Base-by-base conservation (phyloP, 2,329 filamentous ascomycete genomes). In the Helminthosporium solani region DNA sequence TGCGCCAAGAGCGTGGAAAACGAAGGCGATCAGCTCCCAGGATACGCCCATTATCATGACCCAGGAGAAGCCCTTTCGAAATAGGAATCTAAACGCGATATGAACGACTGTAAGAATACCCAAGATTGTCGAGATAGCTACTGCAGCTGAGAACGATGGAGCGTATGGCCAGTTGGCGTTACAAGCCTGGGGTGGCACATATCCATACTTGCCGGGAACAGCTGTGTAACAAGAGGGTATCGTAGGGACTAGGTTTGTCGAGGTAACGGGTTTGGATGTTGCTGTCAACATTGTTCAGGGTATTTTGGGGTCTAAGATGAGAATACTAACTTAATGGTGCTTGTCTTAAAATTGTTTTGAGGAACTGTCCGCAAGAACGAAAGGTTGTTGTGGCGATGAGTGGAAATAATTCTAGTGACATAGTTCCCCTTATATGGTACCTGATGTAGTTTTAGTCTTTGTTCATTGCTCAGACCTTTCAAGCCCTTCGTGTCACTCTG, bases 11-110 rank as follows among this genome's bases (percentile, higher is more conserved):
- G 70, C 56, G 21, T 75, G 73, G 15, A 74, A 53, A 6, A 72
- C 49, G 52, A 73, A 78, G 8, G 68, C 66, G 1, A 58, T 54
- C n/a, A 69, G 56, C 53, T 78, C 74, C 73, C 74, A 77, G 1
- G 55, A 20, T 2, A 57, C 54, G 7, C 70, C 75, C 63, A 77
- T 72, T 33, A 75, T 67, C 8, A 78, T 67, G 3, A 76, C 70
- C 71, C 70, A 74, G 31, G 63, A 70, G 49, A 74, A 73, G 14
- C 50, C 48, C 46, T 74, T 60, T 27, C 56, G 57, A 53, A 56
- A 58, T 4, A 46, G 15, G 25, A 64, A 38, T 12, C 61, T 61
- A 19, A 56, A 53, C 25, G 20, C 31, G 9, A 59, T 35, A 33
- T 67, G 62, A 0, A 55, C 47, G 31, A 63, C 15, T 6, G 54